These are phyloP conservation scores for Aegilops longissima DNA, from an alignment of 176 grass and related monocot species.

Conservation along the genomic window DNA sequence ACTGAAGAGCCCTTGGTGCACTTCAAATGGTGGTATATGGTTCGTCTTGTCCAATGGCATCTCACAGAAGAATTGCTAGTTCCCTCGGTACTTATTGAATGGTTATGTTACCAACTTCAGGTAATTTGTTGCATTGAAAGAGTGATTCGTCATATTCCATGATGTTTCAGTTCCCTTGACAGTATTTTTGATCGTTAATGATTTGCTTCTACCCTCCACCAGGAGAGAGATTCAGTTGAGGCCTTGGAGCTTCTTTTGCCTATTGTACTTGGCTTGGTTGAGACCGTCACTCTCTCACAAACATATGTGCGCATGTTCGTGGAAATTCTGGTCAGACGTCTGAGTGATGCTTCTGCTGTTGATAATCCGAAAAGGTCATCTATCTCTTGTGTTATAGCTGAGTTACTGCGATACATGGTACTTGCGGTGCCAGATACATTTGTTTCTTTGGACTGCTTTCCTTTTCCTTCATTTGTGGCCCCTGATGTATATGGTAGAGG, in stretches of 20 bases:
- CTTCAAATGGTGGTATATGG: constrained; percentile 95
- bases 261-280: constrained; percentile 66
- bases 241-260: constrained; percentile 91
- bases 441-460: constrained; percentile 98
- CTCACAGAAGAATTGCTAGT: constrained; percentile 79
- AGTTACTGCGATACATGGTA: constrained; percentile 84
- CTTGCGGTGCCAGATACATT: constrained; percentile 90
- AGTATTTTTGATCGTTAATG: constrained; percentile 19
- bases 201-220: constrained; percentile 34
- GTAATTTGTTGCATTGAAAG: constrained; percentile 31
- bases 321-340: constrained; percentile 61
- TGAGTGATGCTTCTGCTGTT: constrained; percentile 55
- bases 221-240: constrained; percentile 88
- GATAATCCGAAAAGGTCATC: constrained; percentile 65
- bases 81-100: constrained; percentile 75
- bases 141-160: neutral
- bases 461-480: constrained; percentile 68
- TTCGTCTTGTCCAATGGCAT: constrained; percentile 91
- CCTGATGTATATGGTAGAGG: constrained; percentile 75
- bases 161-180: constrained; percentile 29
- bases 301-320: constrained; percentile 77
- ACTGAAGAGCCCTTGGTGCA: constrained; percentile 63
- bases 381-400: constrained; percentile 62
- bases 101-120: constrained; percentile 79
- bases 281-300: constrained; percentile 80